These are phyloP conservation scores for Excoecaria agallocha DNA, from an alignment of 345 rosid genomes.

Conservation along the genomic window DNA sequence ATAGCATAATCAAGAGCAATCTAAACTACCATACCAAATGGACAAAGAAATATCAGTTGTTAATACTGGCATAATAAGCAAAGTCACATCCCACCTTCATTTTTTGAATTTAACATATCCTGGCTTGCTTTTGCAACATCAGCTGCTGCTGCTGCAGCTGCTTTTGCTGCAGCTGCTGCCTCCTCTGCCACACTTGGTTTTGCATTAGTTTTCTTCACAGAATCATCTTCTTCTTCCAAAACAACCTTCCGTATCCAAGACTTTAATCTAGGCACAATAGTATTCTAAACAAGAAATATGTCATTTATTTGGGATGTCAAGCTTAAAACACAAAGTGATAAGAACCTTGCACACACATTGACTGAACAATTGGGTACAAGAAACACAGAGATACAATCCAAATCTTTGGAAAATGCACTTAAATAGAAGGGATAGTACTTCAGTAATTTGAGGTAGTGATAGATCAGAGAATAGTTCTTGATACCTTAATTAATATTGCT, in stretches of 20 bases:
- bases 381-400: conserved; percentile 3
- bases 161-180: conserved; percentile 89
- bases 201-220: conserved; percentile 36
- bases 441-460: background rate
- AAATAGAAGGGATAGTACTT: conserved; percentile 6
- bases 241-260: conserved; percentile 86
- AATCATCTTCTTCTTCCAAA: conserved; percentile 67
- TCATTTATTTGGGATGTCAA: conserved; percentile 12
- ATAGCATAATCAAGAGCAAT: conserved; percentile 6
- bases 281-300: conserved; percentile 54
- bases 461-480: background rate
- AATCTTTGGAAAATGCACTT: background rate
- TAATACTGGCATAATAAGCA: background rate
- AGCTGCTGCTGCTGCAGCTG: conserved; percentile 87
- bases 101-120: conserved; percentile 65
- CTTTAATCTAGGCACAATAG: conserved; percentile 71
- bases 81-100: conserved; percentile 47
- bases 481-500: conserved; percentile 74
- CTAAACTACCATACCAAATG: conserved; percentile 12
- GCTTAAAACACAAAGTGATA: background rate
- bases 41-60: background rate
- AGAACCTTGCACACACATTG: background rate
- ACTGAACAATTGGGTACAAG: background rate
- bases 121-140: conserved; percentile 90
- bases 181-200: conserved; percentile 85